Conservation (phyloP, 345 rosid species). For the Gynandropsis gynandra region DNA sequence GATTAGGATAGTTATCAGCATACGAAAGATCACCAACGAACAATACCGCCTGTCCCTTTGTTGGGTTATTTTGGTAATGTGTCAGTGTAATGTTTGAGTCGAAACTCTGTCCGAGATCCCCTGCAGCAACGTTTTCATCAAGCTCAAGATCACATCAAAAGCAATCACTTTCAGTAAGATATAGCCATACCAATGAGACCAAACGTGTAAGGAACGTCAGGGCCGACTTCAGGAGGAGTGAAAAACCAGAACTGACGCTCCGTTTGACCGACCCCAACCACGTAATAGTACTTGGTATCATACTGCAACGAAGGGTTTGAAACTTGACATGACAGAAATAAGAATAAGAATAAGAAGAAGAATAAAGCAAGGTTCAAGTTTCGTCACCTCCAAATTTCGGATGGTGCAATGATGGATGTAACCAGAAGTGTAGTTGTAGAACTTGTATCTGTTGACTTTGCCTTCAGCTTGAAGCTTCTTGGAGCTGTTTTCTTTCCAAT, state of each 20-base stretch:
- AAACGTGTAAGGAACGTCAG: conserved; percentile 63
- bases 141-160: neutral
- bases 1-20: conserved; percentile 63
- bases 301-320: conserved; percentile 32
- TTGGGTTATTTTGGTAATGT: conserved; percentile 66
- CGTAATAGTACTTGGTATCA: conserved; percentile 54
- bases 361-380: neutral
- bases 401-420: conserved; percentile 77
- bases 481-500: conserved; percentile 52
- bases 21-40: conserved; percentile 84
- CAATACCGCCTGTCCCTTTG: conserved; percentile 59
- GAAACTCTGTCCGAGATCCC: conserved; percentile 87
- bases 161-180: neutral
- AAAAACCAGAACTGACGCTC: conserved; percentile 52
- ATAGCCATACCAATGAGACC: conserved; percentile 43
- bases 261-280: conserved; percentile 43
- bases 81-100: conserved; percentile 78
- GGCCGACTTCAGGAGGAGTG: conserved; percentile 63
- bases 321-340: no score
- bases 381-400: conserved; percentile 51
- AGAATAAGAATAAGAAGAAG: neutral
- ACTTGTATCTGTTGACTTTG: conserved; percentile 42
- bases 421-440: conserved; percentile 64
- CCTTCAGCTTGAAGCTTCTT: conserved; percentile 44
- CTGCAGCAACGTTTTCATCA: conserved; percentile 32